Percentiles rank a stretch among this genome's conserved stretches.
These are phyloP conservation scores for Leccinum insolens DNA, from an alignment of 1,284 basidiomycete species.

Conservation along the genomic window DNA sequence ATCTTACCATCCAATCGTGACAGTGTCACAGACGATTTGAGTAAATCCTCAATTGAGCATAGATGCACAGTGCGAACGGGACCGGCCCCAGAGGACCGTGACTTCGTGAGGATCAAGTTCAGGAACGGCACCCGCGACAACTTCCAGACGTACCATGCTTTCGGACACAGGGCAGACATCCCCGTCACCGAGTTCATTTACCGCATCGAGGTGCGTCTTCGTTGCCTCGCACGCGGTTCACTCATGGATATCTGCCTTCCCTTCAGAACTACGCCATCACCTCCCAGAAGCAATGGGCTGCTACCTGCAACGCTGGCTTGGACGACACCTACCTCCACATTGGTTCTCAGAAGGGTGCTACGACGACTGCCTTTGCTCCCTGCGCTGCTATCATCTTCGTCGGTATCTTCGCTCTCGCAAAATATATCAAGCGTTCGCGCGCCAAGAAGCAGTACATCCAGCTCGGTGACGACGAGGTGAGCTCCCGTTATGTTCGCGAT, in stretches of 20 bases:
- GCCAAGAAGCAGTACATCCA: slow-evolving; percentile 50
- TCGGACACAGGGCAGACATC: slow-evolving; percentile 69
- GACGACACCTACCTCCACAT: slow-evolving; percentile 40
- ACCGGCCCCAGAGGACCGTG: slow-evolving; percentile 71
- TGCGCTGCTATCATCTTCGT: slow-evolving; percentile 50
- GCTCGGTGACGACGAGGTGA: slow-evolving; percentile 61
- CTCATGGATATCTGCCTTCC: slow-evolving; percentile 6
- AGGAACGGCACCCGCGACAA: slow-evolving; percentile 74
- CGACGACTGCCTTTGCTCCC: slow-evolving; percentile 45
- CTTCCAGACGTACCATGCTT: slow-evolving; percentile 67
- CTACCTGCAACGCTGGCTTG: slow-evolving; percentile 48
- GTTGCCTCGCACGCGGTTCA: slow-evolving; percentile 31
- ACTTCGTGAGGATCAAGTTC: slow-evolving; percentile 84
- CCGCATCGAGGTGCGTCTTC: slow-evolving; percentile 63
- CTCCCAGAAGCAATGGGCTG: slow-evolving; percentile 69
- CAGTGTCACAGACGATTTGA: too few relatives aligned
- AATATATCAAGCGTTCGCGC: slow-evolving; percentile 45
- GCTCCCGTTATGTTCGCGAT: slow-evolving; percentile 26
- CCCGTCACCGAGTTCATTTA: slow-evolving; percentile 79
- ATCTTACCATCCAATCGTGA: too few relatives aligned
- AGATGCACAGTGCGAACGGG: slow-evolving; percentile 30
- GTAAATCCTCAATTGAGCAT: too few relatives aligned
- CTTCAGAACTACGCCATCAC: slow-evolving; percentile 63
- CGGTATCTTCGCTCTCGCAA: slow-evolving; percentile 44
- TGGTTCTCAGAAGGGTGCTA: slow-evolving; percentile 34